These are phyloP conservation scores for Saccharomycopsis sp. DNA, from an alignment of 805 yeast genomes.

Conservation along the genomic window DNA sequence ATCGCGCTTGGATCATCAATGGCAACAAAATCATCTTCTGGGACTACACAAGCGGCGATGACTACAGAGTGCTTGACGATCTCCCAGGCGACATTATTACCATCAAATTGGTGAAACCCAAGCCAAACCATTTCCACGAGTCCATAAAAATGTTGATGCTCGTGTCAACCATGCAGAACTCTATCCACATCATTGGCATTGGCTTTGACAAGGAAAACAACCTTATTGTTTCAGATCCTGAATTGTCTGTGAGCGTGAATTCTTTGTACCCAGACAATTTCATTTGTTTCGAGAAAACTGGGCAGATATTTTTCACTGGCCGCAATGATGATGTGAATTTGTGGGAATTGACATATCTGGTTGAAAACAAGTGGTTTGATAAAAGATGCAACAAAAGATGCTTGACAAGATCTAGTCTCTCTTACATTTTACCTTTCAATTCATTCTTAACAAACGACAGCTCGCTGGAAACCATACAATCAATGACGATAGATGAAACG, in stretches of 20 bases:
- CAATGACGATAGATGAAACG: conserved; percentile 65
- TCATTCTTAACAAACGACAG: conserved; percentile 2
- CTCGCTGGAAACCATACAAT: conserved; percentile 48
- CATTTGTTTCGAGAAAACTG: conserved; percentile 48
- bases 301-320: conserved; percentile 82
- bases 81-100: conserved; percentile 68
- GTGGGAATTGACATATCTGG: conserved; percentile 82
- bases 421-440: conserved; percentile 39
- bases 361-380: conserved; percentile 78
- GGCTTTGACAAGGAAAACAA: conserved; percentile 40
- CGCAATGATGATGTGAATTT: conserved; percentile 65
- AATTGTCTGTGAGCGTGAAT: conserved; percentile 67
- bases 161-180: conserved; percentile 68
- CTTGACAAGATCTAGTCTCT: conserved; percentile 57
- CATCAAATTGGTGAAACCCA: conserved; percentile 74
- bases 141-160: conserved; percentile 64
- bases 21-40: conserved; percentile 79
- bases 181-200: conserved; percentile 66
- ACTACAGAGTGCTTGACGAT: conserved; percentile 75
- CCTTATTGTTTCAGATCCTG: conserved; percentile 71
- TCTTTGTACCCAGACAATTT: conserved; percentile 68
- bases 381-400: conserved; percentile 79
- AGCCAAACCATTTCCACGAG: conserved; percentile 69
- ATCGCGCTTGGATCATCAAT: conserved; percentile 76
- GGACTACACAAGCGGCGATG: conserved; percentile 59